Base-by-base conservation (phyloP, 805 yeast genomes). In the Helenozyma rhizophorensis region DNA sequence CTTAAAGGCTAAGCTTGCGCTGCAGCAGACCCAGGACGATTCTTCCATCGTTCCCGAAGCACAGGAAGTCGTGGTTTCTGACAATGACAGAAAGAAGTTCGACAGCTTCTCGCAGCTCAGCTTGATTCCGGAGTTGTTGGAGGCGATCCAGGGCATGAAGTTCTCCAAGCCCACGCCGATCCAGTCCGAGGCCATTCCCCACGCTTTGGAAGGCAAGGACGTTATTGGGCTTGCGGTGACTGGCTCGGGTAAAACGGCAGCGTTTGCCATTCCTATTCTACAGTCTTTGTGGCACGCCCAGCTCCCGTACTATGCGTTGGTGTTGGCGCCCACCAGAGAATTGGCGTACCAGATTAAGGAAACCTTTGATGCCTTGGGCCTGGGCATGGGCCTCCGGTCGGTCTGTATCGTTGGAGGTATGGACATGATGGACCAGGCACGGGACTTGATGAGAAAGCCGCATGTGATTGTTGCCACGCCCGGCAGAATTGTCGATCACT, bases 191-290 rank as follows among this genome's bases (percentile, higher is more conserved):
- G 76, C 96, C 9, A 83, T 90, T 41, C 97, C 97, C 1, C 83
- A 83, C 45, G 96, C 96, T 3, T 62, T 93, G 13, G 77, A 82
- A 45, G 96, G 96, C 3, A 78, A 87, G 44, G 98, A 90, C 62
- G 81, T 90, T 28, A 88, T 90, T 52, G 98, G 98, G 10, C 72
- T 90, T 41, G 98, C 98, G 0, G 96, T 90, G 53, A 90, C 98
- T 0, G 98, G 98, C 27, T 86, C 96, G 4, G 98, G 98, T 43
- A 90, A 90, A 60, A 93, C 98, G 0, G 98, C 97, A 0, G 98
- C 98, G 0, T 93, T 93, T 69, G 97, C 97, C 7, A 78, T 93
- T 32, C 98, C 98, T 1, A 86, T 93, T 27, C 69, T 93, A 21
- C 97, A 93, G 57, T 80, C 86, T 1, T 68, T 93, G 30, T 89